Evolutionary conservation across 345 rosid genomes (phyloP).

Genomic region (Crucihimalaya himalaica): DNA sequence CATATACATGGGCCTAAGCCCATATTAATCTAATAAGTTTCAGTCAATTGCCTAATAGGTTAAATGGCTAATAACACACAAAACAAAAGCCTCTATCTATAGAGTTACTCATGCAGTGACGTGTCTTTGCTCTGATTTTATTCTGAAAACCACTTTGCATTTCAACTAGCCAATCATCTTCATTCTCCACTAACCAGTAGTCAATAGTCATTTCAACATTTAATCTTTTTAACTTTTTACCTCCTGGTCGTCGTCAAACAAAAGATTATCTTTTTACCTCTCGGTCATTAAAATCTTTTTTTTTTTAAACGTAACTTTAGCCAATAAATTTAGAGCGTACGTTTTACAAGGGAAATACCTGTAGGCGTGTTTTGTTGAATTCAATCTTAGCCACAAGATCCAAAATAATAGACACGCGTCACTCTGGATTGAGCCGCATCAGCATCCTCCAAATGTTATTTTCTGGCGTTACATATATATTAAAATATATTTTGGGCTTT

Average conservation of each 20-base stretch:
- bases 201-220: not conserved
- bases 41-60: not conserved
- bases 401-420: constrained; percentile 17
- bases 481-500: constrained; percentile 13
- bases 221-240: not conserved
- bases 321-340: constrained; percentile 4
- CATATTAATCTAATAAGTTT: not conserved
- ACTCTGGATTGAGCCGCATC: constrained; percentile 3
- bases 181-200: not conserved
- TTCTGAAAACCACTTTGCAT: not conserved
- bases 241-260: not conserved
- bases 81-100: not conserved
- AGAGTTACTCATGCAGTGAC: not conserved
- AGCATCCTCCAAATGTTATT: constrained; percentile 1
- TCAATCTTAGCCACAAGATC: constrained; percentile 33
- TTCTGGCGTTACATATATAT: not conserved
- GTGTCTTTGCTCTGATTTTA: not conserved
- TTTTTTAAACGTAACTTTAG: not conserved
- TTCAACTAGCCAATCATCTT: not conserved
- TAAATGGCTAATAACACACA: not conserved
- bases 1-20: constrained; percentile 9
- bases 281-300: not conserved
- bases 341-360: not conserved
- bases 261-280: not conserved
- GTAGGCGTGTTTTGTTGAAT: not conserved